Evolutionary conservation across 169 alveolate genomes (phyloP).

Genomic region (Plasmodium gallinaceum): DNA sequence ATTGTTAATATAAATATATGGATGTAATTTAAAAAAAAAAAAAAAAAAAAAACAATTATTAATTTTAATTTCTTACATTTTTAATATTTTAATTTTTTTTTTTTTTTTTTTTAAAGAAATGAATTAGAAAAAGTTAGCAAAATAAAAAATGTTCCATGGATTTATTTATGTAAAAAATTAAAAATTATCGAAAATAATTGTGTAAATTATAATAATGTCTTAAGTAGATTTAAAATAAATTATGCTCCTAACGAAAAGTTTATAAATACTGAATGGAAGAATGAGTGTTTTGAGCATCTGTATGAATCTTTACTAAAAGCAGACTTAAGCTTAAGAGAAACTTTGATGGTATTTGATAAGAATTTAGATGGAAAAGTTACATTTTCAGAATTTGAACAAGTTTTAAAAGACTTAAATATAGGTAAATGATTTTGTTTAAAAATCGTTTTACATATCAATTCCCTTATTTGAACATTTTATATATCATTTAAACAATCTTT

Average conservation of each 20-base stretch:
- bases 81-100: neutral
- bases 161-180: constrained; percentile 77
- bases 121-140: constrained; percentile 41
- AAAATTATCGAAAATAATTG: constrained; percentile 79
- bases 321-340: constrained; percentile 87
- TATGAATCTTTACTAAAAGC: constrained; percentile 88
- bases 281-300: constrained; percentile 67
- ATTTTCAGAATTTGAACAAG: constrained; percentile 87
- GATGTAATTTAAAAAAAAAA: constrained; percentile 27
- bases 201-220: constrained; percentile 83
- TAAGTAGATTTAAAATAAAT: constrained; percentile 77
- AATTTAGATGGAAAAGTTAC: constrained; percentile 89
- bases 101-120: constrained; percentile 20
- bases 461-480: no score
- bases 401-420: constrained; percentile 83
- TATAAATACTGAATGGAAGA: constrained; percentile 48
- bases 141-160: constrained; percentile 79
- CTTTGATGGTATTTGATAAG: constrained; percentile 88
- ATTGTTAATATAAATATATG: constrained; percentile 58
- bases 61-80: neutral
- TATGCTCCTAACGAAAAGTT: constrained; percentile 39
- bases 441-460: no score
- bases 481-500: no score
- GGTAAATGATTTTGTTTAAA: constrained; percentile 39
- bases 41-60: neutral